Evolutionary conservation across 2,329 filamentous ascomycete species (phyloP), one percentile per base, ranked within the genome.

Genomic region (Byssochlamys sp.): DNA sequence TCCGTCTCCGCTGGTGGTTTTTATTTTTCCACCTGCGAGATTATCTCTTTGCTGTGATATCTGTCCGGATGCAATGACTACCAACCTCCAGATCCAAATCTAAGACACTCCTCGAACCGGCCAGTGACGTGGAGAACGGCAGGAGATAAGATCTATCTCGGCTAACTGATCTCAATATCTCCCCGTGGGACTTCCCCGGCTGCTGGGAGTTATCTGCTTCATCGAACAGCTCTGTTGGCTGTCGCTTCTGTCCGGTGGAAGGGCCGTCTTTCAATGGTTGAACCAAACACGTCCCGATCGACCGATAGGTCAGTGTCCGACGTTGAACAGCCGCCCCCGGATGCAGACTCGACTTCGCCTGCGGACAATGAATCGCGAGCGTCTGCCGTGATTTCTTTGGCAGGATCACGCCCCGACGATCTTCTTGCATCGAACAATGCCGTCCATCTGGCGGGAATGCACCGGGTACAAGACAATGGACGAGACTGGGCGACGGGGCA

Each of bases 291-390:
- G 24, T 48, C 59, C 53, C 61, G 58, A 62, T 59, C 62, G 65
- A 63, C 65, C 65, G 61, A 61, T 14, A 62, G 65, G 65, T 66
- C 65, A 60, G 57, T 60, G 52, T 55, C 56, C 48, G 61, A 29
- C 27, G 10, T 28, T 54, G 57, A 57, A 53, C 33, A 57, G 12
- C 54, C 60, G 62, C 64, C 63, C 61, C 65, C 62, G 60, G 48
- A 56, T 52, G 52, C 62, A 57, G 59, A 54, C 56, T 56, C 61
- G 45, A 58, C 64, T 48, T 52, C 54, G 31, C 59, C 62, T 49
- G 59, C 51, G 53, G 57, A 66, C 57, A 59, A 65, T 62, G 55
- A 60, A 26, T 6, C 49, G 52, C 53, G 52, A 25, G 55, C 56
- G 39, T 39, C 39, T 28, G 55, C 55, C 31, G 50, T 49, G 27